Evolutionary conservation across 371 early-diverging fungal genomes (phyloP).

Genomic region (Racocetra persica): DNA sequence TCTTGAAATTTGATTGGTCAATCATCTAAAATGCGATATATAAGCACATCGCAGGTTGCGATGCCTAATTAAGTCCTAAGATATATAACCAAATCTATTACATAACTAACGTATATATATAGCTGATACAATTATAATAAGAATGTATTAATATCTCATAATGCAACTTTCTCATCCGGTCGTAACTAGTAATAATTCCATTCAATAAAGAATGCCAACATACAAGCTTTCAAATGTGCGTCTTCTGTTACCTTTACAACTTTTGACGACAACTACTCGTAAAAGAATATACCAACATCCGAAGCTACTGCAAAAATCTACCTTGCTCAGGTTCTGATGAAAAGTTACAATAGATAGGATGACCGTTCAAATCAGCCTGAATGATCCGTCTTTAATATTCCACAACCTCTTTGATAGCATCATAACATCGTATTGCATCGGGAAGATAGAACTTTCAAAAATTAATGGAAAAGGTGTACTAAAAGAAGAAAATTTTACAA

Average conservation of each 20-base stretch:
- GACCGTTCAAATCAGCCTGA: conserved; percentile 9
- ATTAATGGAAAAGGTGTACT: conserved; percentile 97
- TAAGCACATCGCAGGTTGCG: too few species aligned
- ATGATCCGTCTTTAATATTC: conserved; percentile 62
- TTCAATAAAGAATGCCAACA: conserved; percentile 39
- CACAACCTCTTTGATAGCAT: conserved; percentile 84
- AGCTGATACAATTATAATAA: too few species aligned
- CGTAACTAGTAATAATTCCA: conserved; percentile 25
- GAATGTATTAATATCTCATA: conserved; percentile 7
- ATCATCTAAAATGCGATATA: too few species aligned
- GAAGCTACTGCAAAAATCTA: conserved; percentile 34
- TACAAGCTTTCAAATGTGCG: conserved; percentile 23
- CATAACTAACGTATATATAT: too few species aligned
- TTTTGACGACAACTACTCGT: conserved; percentile 29
- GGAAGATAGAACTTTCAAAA: conserved; percentile 96
- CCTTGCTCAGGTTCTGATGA: conserved; percentile 22
- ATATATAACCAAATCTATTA: too few species aligned
- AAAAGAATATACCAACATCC: conserved; percentile 35
- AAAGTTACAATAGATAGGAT: conserved; percentile 40
- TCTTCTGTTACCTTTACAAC: conserved; percentile 30
- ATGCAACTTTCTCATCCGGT: conserved; percentile 19
- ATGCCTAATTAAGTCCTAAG: too few species aligned
- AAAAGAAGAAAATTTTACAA: conserved; percentile 77
- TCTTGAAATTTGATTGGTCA: too few species aligned
- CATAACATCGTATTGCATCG: conserved; percentile 82